Percentiles rank a stretch among this genome's conserved stretches.
Conservation (phyloP, 768 basidiomycete genomes). For the Punctularia strigosozonata region DNA sequence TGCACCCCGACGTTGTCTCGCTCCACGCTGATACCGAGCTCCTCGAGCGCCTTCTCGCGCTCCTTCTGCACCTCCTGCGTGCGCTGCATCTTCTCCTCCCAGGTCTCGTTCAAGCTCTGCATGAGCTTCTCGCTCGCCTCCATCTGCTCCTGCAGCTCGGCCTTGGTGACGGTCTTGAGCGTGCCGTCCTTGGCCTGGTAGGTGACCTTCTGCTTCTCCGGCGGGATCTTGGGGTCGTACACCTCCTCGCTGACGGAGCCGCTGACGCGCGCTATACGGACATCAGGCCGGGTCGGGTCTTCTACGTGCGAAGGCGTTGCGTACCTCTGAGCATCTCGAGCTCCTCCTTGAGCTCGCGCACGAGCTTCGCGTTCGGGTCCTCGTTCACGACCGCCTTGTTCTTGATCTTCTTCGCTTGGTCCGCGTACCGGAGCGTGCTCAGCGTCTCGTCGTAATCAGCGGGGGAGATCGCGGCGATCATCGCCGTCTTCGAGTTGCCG, state of each 20-base stretch:
- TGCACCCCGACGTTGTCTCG: conserved; percentile 95
- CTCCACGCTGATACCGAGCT: conserved; percentile 95
- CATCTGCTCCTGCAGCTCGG: conserved; percentile 95
- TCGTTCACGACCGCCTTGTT: conserved; percentile 99
- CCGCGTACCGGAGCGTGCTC: conserved; percentile 93
- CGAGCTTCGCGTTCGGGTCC: conserved; percentile 98
- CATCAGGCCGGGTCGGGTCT: no score
- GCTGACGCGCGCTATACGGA: conserved; percentile 66
- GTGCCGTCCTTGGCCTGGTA: conserved; percentile 89
- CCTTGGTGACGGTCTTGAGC: conserved; percentile 92
- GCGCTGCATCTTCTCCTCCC: conserved; percentile 88
- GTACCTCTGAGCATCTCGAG: conserved; percentile 80
- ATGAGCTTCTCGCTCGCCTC: conserved; percentile 92
- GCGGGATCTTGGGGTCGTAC: conserved; percentile 82
- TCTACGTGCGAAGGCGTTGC: no score
- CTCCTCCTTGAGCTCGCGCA: conserved; percentile 98
- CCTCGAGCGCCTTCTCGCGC: conserved; percentile 94
- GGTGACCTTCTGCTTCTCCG: conserved; percentile 91
- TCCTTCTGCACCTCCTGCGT: conserved; percentile 95
- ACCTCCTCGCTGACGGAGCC: conserved; percentile 50
- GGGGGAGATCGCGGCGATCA: conserved; percentile 99
- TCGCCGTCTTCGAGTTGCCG: conserved; percentile 95
- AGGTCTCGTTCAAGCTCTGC: conserved; percentile 88
- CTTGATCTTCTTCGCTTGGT: conserved; percentile 99
- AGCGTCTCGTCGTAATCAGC: conserved; percentile 98